These are phyloP conservation scores for Stagonosporopsis chrysanthemi DNA, from an alignment of 2,329 filamentous ascomycete genomes.

Conservation along the genomic window DNA sequence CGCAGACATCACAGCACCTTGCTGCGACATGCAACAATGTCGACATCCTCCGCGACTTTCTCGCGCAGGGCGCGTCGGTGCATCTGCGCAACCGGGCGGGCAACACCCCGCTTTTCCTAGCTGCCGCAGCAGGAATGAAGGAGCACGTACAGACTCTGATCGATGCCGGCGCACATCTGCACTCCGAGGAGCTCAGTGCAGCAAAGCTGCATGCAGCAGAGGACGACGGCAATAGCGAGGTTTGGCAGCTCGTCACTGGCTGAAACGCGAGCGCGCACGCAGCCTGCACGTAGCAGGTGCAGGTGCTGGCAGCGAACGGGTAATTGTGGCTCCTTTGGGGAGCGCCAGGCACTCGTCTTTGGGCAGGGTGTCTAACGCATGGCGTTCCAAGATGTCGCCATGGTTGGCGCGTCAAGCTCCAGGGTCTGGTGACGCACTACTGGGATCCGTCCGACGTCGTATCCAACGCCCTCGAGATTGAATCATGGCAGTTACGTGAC, in stretches of 20 bases:
- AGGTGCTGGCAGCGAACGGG: constrained; percentile 34
- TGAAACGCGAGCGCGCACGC: constrained; percentile 26
- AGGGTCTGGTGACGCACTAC: constrained; percentile 38
- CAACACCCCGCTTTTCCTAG: constrained; percentile 66
- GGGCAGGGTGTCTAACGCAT: constrained; percentile 29
- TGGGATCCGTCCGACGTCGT: constrained; percentile 29
- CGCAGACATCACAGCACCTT: constrained; percentile 56
- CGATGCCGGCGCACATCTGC: constrained; percentile 66
- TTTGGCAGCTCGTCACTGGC: constrained; percentile 47
- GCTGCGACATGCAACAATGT: constrained; percentile 64
- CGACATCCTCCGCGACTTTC: constrained; percentile 63
- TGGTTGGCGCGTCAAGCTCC: constrained; percentile 28
- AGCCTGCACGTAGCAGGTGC: constrained; percentile 19
- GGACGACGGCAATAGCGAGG: constrained; percentile 41
- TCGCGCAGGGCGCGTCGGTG: constrained; percentile 65
- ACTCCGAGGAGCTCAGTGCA: constrained; percentile 62
- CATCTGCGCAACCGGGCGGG: constrained; percentile 66
- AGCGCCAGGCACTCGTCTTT: constrained; percentile 25
- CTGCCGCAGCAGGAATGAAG: constrained; percentile 62
- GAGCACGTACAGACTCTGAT: constrained; percentile 63
- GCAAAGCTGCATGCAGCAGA: constrained; percentile 56
- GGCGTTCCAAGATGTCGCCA: constrained; percentile 36
- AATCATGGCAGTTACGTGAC: constrained; percentile 33
- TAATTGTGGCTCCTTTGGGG: constrained; percentile 36
- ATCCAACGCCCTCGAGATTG: constrained; percentile 24